Percentiles rank a stretch among this genome's conserved stretches.
Evolutionary conservation across 108 stramenopile genomes (phyloP).

Genomic region (Aurantiochytrium sp.): DNA sequence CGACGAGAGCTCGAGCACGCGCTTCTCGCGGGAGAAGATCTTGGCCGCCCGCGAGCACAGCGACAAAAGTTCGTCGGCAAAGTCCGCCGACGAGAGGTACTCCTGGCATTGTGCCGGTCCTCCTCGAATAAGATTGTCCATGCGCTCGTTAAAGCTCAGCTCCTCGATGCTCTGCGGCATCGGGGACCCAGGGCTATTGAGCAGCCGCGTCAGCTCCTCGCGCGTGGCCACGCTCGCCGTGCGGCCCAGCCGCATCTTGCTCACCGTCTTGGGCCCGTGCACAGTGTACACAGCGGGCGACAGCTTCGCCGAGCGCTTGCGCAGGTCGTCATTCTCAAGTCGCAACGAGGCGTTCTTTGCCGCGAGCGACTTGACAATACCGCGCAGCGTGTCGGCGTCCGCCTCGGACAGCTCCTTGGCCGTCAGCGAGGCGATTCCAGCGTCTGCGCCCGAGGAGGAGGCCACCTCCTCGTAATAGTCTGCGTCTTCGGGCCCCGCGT

Average conservation of each 20-base stretch:
- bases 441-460: too few relatives aligned
- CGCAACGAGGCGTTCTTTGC: not conserved
- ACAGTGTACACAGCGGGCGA: slow-evolving; percentile 2
- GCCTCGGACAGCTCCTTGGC: not conserved
- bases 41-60: not conserved
- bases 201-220: not conserved
- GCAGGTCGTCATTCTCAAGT: not conserved
- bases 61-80: slow-evolving; percentile 83
- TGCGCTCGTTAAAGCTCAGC: not conserved
- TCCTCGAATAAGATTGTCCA: not conserved
- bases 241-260: not conserved
- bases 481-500: too few relatives aligned
- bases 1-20: slow-evolving; percentile 83
- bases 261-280: not conserved
- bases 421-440: too few relatives aligned
- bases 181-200: not conserved
- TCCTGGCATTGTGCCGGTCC: not conserved
- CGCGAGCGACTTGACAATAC: not conserved
- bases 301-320: not conserved
- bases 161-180: not conserved
- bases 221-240: not conserved
- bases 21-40: slow-evolving; percentile 12
- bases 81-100: slow-evolving; percentile 40
- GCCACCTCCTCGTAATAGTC: too few relatives aligned
- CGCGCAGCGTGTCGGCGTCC: not conserved